phyloP scores from a whole-genome alignment of 495 filamentous ascomycete genomes.

The Aspergillus baeticus region DNA sequence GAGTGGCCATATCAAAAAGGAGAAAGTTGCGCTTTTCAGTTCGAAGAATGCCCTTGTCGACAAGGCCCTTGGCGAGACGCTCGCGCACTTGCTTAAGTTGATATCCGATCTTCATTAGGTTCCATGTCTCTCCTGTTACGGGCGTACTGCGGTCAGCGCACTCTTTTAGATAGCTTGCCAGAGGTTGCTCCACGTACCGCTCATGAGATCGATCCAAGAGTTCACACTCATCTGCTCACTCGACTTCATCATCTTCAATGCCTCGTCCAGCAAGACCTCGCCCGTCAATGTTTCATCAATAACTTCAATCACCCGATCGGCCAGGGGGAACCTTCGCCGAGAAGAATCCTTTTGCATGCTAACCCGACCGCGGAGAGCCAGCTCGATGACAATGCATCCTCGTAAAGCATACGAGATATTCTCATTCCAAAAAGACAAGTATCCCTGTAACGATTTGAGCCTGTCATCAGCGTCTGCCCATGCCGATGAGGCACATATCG shows the following conservation, averaged over 20 bases:
- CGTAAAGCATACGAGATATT: conserved; percentile 98
- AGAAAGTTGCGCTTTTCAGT: conserved; percentile 99
- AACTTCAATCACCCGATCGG: conserved; percentile 92
- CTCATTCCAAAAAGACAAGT: conserved; percentile 99
- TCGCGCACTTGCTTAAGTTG: conserved; percentile 99
- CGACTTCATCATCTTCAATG: conserved; percentile 99
- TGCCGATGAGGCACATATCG: background rate
- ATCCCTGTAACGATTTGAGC: conserved; percentile 60
- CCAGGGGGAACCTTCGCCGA: conserved; percentile 84
- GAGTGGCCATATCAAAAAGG: conserved; percentile 99
- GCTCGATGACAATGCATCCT: conserved; percentile 96
- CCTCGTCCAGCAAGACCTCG: conserved; percentile 96
- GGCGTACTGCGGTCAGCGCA: conserved; percentile 3
- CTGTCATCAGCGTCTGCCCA: conserved; percentile 22
- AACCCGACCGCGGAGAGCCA: conserved; percentile 92
- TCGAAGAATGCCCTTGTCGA: conserved; percentile 96
- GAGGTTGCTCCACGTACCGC: conserved; percentile 58
- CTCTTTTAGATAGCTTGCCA: background rate
- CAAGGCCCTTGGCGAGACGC: conserved; percentile 94
- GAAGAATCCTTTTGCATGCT: conserved; percentile 98
- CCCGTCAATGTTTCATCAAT: conserved; percentile 96
- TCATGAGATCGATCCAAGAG: conserved; percentile 98
- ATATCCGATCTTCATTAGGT: conserved; percentile 99
- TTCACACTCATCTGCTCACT: conserved; percentile 99
- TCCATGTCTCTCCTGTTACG: conserved; percentile 90